These are phyloP conservation scores for Aureobasidium mangrovei DNA, from an alignment of 2,329 filamentous ascomycete genomes.

Conservation along the genomic window DNA sequence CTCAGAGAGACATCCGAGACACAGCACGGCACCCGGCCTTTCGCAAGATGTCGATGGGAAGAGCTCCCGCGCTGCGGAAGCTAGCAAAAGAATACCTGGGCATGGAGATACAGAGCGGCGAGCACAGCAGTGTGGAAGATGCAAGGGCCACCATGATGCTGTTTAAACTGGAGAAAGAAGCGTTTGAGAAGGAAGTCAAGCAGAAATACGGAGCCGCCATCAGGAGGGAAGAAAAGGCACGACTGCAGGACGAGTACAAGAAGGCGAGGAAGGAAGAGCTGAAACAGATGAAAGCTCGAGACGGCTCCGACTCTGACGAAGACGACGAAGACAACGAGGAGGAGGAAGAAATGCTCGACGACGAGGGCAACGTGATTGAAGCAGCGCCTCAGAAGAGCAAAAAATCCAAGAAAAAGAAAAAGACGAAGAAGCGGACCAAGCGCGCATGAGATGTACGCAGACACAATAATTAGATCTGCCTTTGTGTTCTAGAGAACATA, in stretches of 20 bases:
- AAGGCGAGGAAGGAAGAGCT: constrained; percentile 18
- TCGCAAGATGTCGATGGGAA: constrained; percentile 57
- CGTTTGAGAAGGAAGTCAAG: constrained; percentile 73
- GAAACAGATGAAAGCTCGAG: constrained; percentile 19
- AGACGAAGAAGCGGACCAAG: constrained; percentile 30
- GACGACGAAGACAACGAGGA: constrained; percentile 18
- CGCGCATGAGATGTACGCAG: constrained; percentile 3
- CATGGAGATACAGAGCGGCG: constrained; percentile 50
- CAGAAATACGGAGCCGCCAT: constrained; percentile 47
- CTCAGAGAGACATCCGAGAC: constrained; percentile 69
- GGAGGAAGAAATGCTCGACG: constrained; percentile 18
- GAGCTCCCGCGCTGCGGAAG: constrained; percentile 58
- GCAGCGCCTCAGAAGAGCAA: constrained; percentile 15
- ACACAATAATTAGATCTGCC: not conserved
- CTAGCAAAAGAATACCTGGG: constrained; percentile 50
- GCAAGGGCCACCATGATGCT: constrained; percentile 84
- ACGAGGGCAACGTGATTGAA: constrained; percentile 14
- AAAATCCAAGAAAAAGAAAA: constrained; percentile 22
- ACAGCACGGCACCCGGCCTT: constrained; percentile 72
- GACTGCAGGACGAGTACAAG: constrained; percentile 15
- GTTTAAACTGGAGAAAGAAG: constrained; percentile 72
- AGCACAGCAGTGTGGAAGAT: constrained; percentile 61
- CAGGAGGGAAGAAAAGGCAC: constrained; percentile 15
- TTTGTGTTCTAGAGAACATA: not conserved
- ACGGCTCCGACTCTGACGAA: constrained; percentile 3